phyloP scores from a whole-genome alignment of 768 basidiomycete genomes.

The Suillus occidentalis region DNA sequence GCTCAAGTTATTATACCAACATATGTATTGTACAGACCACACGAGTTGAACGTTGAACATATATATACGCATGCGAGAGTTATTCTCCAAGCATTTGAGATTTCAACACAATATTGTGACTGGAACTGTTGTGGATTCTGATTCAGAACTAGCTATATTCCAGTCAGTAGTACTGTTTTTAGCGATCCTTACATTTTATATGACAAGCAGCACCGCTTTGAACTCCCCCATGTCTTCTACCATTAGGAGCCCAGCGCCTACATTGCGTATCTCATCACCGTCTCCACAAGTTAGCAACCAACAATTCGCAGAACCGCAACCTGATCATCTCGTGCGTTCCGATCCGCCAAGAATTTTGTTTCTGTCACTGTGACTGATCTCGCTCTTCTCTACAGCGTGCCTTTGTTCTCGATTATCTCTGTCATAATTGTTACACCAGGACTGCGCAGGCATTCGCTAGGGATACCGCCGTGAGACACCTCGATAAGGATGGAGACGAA shows the following conservation, averaged over 20 bases:
- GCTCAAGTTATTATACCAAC: constrained; percentile 1
- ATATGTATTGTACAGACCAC: background rate
- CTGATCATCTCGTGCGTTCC: constrained; percentile 46
- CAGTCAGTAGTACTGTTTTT: background rate
- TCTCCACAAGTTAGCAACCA: constrained; percentile 18
- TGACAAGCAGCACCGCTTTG: background rate
- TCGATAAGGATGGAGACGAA: constrained; percentile 74
- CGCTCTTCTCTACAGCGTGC: constrained; percentile 44
- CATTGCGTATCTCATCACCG: background rate
- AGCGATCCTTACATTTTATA: background rate
- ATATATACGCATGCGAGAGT: background rate
- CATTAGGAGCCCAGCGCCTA: background rate
- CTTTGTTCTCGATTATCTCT: constrained; percentile 76
- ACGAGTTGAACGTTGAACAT: background rate
- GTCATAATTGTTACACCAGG: constrained; percentile 68
- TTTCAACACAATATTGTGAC: background rate
- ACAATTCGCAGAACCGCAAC: constrained; percentile 33
- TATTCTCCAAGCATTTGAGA: background rate
- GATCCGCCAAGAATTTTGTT: background rate
- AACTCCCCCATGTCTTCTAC: background rate
- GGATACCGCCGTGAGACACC: constrained; percentile 60
- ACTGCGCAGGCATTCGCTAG: constrained; percentile 69
- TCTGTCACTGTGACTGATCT: background rate
- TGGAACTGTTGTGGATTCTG: background rate
- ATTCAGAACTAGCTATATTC: background rate